phyloP scores from a whole-genome alignment of 1,284 basidiomycete species.

The Testicularia cyperi region DNA sequence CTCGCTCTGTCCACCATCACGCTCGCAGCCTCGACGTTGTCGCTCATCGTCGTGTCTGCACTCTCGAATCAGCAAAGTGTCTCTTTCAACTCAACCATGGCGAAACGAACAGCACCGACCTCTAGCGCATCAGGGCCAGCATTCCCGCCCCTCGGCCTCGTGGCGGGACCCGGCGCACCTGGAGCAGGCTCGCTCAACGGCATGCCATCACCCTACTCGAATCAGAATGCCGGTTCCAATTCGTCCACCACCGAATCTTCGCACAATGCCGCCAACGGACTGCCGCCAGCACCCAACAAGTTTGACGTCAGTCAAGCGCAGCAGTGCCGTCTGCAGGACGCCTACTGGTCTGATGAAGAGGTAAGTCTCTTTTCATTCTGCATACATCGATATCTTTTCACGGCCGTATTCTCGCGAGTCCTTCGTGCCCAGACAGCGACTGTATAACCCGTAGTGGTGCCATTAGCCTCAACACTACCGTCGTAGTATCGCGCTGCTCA shows the following conservation, averaged over 20 bases:
- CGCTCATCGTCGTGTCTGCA: conserved; percentile 8
- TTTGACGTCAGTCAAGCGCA: conserved; percentile 53
- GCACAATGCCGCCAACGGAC: conserved; percentile 18
- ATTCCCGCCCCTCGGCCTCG: conserved; percentile 44
- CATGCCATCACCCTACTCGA: conserved; percentile 16
- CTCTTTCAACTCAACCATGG: too few relatives aligned
- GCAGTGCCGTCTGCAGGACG: conserved; percentile 78
- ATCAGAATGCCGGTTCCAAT: conserved; percentile 6
- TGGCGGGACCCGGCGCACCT: conserved; percentile 37
- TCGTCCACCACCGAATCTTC: conserved; percentile 11
- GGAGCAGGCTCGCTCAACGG: conserved; percentile 17
- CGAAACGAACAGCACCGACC: conserved; percentile 33
- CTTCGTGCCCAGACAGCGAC: too few relatives aligned
- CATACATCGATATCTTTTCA: background rate
- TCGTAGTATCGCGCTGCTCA: too few relatives aligned
- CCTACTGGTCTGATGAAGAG: conserved; percentile 97
- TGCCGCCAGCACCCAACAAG: conserved; percentile 51
- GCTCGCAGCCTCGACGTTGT: conserved; percentile 12
- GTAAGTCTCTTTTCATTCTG: conserved; percentile 38
- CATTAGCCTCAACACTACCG: too few relatives aligned
- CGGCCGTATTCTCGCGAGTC: too few relatives aligned
- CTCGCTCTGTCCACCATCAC: too few relatives aligned
- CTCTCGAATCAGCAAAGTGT: too few relatives aligned
- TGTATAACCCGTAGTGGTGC: too few relatives aligned
- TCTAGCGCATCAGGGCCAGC: conserved; percentile 34